Conservation (phyloP, 1,139 yeast species). For the Pichia inconspicua region DNA sequence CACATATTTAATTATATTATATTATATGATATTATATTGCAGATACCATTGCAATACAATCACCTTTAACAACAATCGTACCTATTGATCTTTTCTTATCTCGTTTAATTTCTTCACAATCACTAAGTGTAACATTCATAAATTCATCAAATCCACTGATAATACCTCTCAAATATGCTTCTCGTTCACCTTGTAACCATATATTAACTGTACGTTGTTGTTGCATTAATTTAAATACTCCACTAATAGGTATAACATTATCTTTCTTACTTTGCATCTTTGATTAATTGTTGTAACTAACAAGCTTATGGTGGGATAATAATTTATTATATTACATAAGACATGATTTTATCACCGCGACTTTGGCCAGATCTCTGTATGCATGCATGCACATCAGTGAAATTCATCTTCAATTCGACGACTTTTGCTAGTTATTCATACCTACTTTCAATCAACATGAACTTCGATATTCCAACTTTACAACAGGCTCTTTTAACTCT, state of each 20-base stretch:
- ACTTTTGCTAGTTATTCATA: neutral
- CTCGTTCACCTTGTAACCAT: constrained; percentile 85
- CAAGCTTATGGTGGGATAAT: too few relatives aligned
- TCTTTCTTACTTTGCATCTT: neutral
- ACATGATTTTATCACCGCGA: too few relatives aligned
- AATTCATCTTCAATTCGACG: too few relatives aligned
- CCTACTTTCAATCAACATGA: neutral
- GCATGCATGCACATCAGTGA: too few relatives aligned
- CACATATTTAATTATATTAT: neutral
- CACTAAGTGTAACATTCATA: constrained; percentile 92
- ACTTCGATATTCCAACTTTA: constrained; percentile 16
- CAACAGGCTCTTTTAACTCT: constrained; percentile 52
- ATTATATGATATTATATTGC: neutral
- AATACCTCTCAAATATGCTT: constrained; percentile 70
- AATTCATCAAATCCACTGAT: constrained; percentile 94
- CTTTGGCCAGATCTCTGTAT: too few relatives aligned
- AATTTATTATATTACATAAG: too few relatives aligned
- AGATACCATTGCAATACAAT: constrained; percentile 75
- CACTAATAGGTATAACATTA: constrained; percentile 77
- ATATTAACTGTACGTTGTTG: constrained; percentile 71
- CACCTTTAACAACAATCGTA: constrained; percentile 79
- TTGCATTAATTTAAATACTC: constrained; percentile 79
- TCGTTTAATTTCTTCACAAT: constrained; percentile 53
- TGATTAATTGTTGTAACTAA: neutral
- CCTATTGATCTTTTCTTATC: constrained; percentile 35